Conservation (phyloP, 2,329 filamentous ascomycete genomes). For the Aspergillus ruber region DNA sequence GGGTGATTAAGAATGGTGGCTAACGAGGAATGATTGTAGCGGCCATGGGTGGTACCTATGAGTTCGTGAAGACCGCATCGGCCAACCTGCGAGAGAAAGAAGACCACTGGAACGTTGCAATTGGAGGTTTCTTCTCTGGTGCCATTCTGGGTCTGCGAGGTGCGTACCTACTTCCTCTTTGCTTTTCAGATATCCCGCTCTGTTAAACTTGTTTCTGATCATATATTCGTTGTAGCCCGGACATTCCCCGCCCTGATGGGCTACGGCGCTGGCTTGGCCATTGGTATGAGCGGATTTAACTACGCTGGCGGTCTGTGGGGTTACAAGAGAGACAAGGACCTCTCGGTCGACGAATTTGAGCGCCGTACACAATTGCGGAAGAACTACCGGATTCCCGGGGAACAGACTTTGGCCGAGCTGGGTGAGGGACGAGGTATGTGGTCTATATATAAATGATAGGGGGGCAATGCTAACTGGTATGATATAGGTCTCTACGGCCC, state of each 20-base stretch:
- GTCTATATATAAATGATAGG: neutral
- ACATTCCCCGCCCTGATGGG: constrained; percentile 66
- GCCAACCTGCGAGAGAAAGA: constrained; percentile 84
- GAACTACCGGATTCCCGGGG: constrained; percentile 65
- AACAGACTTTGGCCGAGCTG: constrained; percentile 73
- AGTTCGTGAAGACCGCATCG: constrained; percentile 67
- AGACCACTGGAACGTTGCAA: constrained; percentile 66
- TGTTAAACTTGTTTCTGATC: constrained; percentile 8
- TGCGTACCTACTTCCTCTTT: constrained; percentile 37
- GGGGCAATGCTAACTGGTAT: constrained; percentile 8
- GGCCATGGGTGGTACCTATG: constrained; percentile 66
- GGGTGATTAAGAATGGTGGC: constrained; percentile 1
- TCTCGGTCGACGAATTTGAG: constrained; percentile 65
- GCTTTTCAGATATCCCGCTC: neutral
- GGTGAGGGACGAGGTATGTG: constrained; percentile 79
- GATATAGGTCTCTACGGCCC: constrained; percentile 66
- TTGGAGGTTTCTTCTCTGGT: constrained; percentile 72
- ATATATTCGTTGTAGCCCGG: constrained; percentile 40
- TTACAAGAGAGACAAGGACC: constrained; percentile 38
- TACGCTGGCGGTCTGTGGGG: constrained; percentile 62
- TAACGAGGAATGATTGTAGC: constrained; percentile 42
- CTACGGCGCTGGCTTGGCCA: constrained; percentile 55
- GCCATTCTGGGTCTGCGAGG: constrained; percentile 65
- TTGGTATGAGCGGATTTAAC: constrained; percentile 58
- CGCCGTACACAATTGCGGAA: constrained; percentile 68